Percentiles rank a stretch among this genome's conserved stretches.
Conservation (phyloP, 2,329 filamentous ascomycete genomes). For the Parasarocladium wereldwijsianum region DNA sequence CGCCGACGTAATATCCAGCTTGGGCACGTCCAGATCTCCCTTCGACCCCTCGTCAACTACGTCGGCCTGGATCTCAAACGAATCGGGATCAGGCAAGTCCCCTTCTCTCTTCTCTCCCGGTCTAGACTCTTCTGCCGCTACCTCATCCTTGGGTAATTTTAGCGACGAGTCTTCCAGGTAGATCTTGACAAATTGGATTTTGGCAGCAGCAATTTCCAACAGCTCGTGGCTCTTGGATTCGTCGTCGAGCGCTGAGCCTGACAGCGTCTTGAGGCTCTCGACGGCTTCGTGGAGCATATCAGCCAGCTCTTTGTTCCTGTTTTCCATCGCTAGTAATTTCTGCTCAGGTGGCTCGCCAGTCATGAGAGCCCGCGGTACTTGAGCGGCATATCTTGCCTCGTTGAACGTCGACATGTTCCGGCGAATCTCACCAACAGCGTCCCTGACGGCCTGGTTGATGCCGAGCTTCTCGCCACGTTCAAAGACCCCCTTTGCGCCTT, state of each 20-base stretch:
- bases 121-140: neutral
- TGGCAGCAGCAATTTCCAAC: constrained; percentile 45
- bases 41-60: too few species aligned
- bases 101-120: too few species aligned
- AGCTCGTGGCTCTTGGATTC: constrained; percentile 34
- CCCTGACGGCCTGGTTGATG: constrained; percentile 68
- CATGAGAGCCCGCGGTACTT: constrained; percentile 22
- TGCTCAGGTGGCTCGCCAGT: constrained; percentile 15
- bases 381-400: constrained; percentile 25
- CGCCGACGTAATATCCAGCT: too few species aligned
- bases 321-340: constrained; percentile 29
- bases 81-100: too few species aligned
- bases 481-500: constrained; percentile 59
- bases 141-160: constrained; percentile 21
- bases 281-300: constrained; percentile 54
- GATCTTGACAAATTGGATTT: constrained; percentile 49
- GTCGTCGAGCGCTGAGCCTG: constrained; percentile 32
- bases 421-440: constrained; percentile 64
- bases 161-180: constrained; percentile 44
- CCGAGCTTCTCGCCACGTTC: constrained; percentile 62
- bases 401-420: constrained; percentile 60
- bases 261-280: constrained; percentile 44
- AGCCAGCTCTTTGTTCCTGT: constrained; percentile 51
- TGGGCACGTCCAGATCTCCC: too few species aligned
- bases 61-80: too few species aligned